phyloP scores from a whole-genome alignment of 805 yeast genomes.

The Lipomyces yamanashiensis region DNA sequence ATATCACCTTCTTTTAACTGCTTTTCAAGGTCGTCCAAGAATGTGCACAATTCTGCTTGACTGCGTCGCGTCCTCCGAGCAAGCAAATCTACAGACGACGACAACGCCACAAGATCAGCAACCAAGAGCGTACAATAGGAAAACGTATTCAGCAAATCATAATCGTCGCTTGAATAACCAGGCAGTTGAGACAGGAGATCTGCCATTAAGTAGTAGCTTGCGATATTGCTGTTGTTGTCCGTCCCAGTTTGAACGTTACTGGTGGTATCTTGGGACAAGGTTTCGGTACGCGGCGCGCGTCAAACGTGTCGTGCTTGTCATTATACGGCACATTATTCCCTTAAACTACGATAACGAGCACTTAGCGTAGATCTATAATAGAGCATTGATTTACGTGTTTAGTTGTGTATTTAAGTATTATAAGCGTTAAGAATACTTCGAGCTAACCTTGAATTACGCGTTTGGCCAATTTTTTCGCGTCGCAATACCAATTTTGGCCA shows the following conservation, averaged over 20 bases:
- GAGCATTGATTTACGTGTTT: too few species aligned
- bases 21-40: not conserved
- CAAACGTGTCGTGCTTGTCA: too few species aligned
- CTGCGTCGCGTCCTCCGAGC: slow-evolving; percentile 10
- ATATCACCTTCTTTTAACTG: slow-evolving; percentile 3
- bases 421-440: too few species aligned
- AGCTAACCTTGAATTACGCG: too few species aligned
- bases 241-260: not conserved
- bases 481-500: too few species aligned
- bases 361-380: too few species aligned
- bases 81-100: slow-evolving; percentile 9
- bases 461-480: too few species aligned
- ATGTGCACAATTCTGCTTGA: slow-evolving; percentile 1
- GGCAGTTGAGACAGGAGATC: slow-evolving; percentile 3
- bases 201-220: not conserved
- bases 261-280: too few species aligned
- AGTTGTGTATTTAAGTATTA: too few species aligned
- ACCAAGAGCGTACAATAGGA: slow-evolving; percentile 4
- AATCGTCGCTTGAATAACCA: not conserved
- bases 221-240: not conserved
- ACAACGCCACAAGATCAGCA: slow-evolving; percentile 14
- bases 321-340: too few species aligned
- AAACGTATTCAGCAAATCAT: slow-evolving; percentile 5
- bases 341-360: too few species aligned
- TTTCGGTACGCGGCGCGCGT: too few species aligned